Evolutionary conservation across 768 basidiomycete genomes (phyloP), one percentile per base, ranked within the genome.

Genomic region (Suillus sp.): DNA sequence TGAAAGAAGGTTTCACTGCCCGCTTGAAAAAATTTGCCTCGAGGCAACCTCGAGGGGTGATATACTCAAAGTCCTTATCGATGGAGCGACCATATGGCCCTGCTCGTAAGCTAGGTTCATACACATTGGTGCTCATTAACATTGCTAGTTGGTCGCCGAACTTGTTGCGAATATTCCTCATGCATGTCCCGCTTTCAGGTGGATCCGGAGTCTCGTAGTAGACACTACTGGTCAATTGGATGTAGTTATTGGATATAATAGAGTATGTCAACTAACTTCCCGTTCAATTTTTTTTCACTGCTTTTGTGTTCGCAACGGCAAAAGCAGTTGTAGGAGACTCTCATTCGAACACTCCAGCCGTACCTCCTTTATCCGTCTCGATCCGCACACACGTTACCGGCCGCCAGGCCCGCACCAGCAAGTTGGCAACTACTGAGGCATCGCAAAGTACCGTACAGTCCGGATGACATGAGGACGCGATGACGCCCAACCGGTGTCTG

Each of bases 1-100:
- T 84, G 5, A 78, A 81, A 54, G 73, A 77, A 20, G 88, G 89
- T 0, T 84, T 88, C 72, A 89, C 88, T 0, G 75, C 77, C 67
- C 76, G 78, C 4, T 72, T 86, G 25, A 69, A 75, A 42, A 67
- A 79, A 6, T 69, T 65, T 2, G 79, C 76, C 13, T 34, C 32
- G 6, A 34, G 7, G 32, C 32, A 34, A 34, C 32, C 32, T 59
- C 64, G 34, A 71, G 63, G 22, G 70, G 72, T 8, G 70, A 71
- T 38, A 71, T 68, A 53, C 71, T 83, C 25, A 77, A 77, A 42
- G 84, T 83, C 9, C 79, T 83, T 53, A 63, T 91, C 1, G 88
- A 89, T 57, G 86, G 85, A n/a, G n/a, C n/a, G n/a, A 1, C 85
- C 86, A 20, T 86, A 86, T 63, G 80, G 85, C 8, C 70, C 72